Conservation (phyloP, 495 filamentous ascomycete genomes). For the Chaetomium fimeti region DNA sequence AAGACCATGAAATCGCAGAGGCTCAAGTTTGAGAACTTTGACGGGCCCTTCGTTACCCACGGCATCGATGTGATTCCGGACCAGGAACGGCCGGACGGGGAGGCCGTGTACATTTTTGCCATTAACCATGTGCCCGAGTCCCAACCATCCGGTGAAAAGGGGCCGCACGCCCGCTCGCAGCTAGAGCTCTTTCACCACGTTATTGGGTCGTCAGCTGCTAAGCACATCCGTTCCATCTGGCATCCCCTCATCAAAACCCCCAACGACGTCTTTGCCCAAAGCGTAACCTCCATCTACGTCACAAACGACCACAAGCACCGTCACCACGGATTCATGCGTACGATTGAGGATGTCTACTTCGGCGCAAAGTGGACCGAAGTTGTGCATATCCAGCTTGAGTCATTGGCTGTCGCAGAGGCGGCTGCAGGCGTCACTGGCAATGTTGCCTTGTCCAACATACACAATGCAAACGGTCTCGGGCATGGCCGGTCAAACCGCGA, state of each 20-base stretch:
- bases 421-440: slow-evolving; percentile 44
- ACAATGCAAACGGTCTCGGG: slow-evolving; percentile 59
- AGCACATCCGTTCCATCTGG: slow-evolving; percentile 47
- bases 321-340: slow-evolving; percentile 44
- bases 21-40: slow-evolving; percentile 52
- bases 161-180: slow-evolving; percentile 41
- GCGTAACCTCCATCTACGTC: slow-evolving; percentile 52
- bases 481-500: slow-evolving; percentile 50
- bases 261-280: slow-evolving; percentile 57
- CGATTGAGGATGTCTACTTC: slow-evolving; percentile 42
- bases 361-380: slow-evolving; percentile 38
- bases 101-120: slow-evolving; percentile 59
- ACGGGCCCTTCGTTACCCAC: slow-evolving; percentile 57
- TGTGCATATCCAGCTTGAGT: slow-evolving; percentile 33
- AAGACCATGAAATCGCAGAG: slow-evolving; percentile 53
- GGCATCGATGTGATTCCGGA: slow-evolving; percentile 59
- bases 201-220: slow-evolving; percentile 34
- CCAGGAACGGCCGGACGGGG: slow-evolving; percentile 38
- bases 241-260: slow-evolving; percentile 55
- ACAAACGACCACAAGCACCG: slow-evolving; percentile 62
- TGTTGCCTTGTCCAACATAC: slow-evolving; percentile 44
- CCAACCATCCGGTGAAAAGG: slow-evolving; percentile 22
- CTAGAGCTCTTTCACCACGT: slow-evolving; percentile 60
- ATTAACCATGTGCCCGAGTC: slow-evolving; percentile 54
- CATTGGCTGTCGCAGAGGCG: slow-evolving; percentile 18